Evolutionary conservation across 2,329 filamentous ascomycete genomes (phyloP).

Genomic region (Arachnomyces sp.): DNA sequence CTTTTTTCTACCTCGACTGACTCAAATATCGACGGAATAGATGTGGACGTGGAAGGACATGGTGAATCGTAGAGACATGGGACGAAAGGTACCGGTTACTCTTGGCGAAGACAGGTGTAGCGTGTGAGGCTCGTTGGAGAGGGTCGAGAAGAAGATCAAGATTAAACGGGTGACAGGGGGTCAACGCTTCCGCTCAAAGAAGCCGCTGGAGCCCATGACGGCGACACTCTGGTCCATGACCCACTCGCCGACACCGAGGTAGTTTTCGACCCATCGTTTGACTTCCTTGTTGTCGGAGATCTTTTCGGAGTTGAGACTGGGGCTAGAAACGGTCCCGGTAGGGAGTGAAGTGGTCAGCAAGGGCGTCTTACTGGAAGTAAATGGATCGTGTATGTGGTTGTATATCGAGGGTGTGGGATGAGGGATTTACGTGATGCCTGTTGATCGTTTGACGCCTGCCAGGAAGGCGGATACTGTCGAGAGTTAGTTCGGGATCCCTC

Average conservation of each 20-base stretch:
- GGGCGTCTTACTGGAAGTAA: slow-evolving; percentile 11
- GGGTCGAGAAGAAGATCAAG: too few relatives aligned
- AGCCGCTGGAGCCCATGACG: slow-evolving; percentile 77
- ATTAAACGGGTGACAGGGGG: not conserved
- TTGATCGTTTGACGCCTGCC: slow-evolving; percentile 94
- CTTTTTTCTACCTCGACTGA: too few relatives aligned
- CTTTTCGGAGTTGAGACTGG: slow-evolving; percentile 81
- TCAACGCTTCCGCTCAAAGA: slow-evolving; percentile 84
- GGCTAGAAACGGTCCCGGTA: slow-evolving; percentile 23
- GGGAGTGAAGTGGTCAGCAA: slow-evolving; percentile 9
- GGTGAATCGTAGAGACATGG: too few relatives aligned
- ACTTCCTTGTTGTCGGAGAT: slow-evolving; percentile 76
- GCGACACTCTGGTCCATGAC: slow-evolving; percentile 97
- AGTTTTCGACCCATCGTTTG: slow-evolving; percentile 84
- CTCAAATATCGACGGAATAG: too few relatives aligned
- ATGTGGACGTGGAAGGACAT: too few relatives aligned
- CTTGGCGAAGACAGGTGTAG: too few relatives aligned
- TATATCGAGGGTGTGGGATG: slow-evolving; percentile 11
- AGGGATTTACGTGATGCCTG: slow-evolving; percentile 84
- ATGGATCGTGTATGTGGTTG: not conserved
- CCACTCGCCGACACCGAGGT: slow-evolving; percentile 91
- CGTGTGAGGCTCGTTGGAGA: too few relatives aligned
- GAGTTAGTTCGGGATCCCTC: slow-evolving; percentile 1
- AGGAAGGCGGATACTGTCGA: slow-evolving; percentile 81
- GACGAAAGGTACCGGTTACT: too few relatives aligned